Evolutionary conservation across 305 asterid species (phyloP).

Genomic region (Petunia hybrid): DNA sequence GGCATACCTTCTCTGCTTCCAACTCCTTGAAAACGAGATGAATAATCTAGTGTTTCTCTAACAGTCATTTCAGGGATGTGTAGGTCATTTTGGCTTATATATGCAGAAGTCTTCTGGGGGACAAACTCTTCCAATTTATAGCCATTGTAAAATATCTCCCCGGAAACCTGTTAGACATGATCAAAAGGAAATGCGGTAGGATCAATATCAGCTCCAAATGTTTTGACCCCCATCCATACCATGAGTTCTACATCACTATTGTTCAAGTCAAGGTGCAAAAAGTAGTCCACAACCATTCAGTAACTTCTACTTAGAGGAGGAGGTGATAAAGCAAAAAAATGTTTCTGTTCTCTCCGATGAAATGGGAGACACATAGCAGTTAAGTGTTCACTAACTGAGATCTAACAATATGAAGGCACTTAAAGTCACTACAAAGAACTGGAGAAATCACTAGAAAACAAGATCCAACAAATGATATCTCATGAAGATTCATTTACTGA

Average conservation of each 20-base stretch:
- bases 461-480: not conserved
- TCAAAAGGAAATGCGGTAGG: slow-evolving; percentile 14
- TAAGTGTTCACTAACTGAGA: slow-evolving; percentile 14
- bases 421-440: slow-evolving; percentile 34
- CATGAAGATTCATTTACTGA: not conserved
- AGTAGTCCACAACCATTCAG: not conserved
- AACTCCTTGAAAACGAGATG: slow-evolving; percentile 77
- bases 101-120: slow-evolving; percentile 77
- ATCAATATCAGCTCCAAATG: slow-evolving; percentile 11
- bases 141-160: slow-evolving; percentile 78
- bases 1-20: slow-evolving; percentile 75
- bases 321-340: not conserved
- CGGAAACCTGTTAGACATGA: slow-evolving; percentile 57
- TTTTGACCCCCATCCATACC: not conserved
- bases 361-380: not conserved
- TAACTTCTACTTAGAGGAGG: slow-evolving; percentile 10
- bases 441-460: slow-evolving; percentile 6
- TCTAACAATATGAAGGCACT: slow-evolving; percentile 33
- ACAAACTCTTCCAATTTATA: slow-evolving; percentile 69
- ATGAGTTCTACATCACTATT: slow-evolving; percentile 1
- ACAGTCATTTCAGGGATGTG: slow-evolving; percentile 88
- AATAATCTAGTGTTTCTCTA: slow-evolving; percentile 78
- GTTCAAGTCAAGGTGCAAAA: slow-evolving; percentile 15
- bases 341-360: not conserved
- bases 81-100: slow-evolving; percentile 73